Conservation (phyloP, 2,329 filamentous ascomycete species). For the Paracamarosporium sp. region DNA sequence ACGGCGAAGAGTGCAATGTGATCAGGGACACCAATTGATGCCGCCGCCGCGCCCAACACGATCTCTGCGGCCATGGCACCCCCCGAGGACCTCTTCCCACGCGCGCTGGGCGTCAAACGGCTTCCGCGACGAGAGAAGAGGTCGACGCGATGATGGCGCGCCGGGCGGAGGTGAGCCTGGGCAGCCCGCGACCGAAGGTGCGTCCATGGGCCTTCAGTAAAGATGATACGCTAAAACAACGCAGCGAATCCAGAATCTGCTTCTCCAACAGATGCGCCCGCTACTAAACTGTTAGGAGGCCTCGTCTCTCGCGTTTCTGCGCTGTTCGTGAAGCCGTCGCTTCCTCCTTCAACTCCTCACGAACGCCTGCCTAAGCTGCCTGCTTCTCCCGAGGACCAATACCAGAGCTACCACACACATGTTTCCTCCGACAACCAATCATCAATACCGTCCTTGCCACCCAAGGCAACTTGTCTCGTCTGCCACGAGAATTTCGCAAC, state of each 20-base stretch:
- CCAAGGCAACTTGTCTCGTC: not conserved
- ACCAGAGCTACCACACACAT: not conserved
- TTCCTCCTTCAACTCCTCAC: not conserved
- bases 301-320: not conserved
- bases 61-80: conserved; percentile 52
- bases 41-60: conserved; percentile 50
- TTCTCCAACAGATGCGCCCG: not conserved
- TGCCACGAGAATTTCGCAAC: not conserved
- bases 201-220: not conserved
- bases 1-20: conserved; percentile 37
- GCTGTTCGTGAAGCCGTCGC: not conserved
- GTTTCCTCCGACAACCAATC: no score
- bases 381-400: not conserved
- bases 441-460: not conserved
- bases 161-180: conserved; percentile 1
- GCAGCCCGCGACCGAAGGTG: not conserved
- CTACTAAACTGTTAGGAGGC: not conserved
- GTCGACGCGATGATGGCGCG: conserved; percentile 13
- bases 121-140: conserved; percentile 14
- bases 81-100: conserved; percentile 48
- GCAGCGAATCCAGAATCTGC: not conserved
- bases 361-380: not conserved
- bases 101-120: conserved; percentile 34
- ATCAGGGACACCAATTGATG: conserved; percentile 50
- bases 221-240: not conserved